Base-by-base conservation (phyloP, 1,284 basidiomycete genomes). In the Gastroboletus turbinatus region DNA sequence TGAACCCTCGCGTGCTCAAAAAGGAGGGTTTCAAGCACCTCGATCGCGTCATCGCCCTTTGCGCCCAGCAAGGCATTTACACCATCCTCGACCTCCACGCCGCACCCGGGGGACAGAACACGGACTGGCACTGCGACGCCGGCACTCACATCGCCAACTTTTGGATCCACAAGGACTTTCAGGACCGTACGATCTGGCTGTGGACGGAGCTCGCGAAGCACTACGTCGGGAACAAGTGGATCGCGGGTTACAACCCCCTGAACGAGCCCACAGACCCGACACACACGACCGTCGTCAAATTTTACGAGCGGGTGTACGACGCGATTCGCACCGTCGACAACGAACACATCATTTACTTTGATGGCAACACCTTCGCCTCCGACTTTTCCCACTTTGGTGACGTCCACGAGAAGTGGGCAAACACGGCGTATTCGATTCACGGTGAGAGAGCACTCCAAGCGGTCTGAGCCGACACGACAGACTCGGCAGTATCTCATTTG, bases 161-260 rank as follows among this genome's bases (percentile, higher is more conserved):
- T 73, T 91, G 87, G 86, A 75, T 75, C 13, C 87, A 90, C 74
- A 88, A 82, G 62, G 87, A 91, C 67, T 89, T 90, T 70, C 87
- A 91, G 68, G 86, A 90, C 66, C 78, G 88, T 5, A 70, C 83
- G 3, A 73, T 90, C 40, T 82, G 82, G 80, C 77, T 90, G 30
- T 91, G 89, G 88, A 77, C 76, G 50, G 73, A 85, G 63, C 74
- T 90, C n/a, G 85, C 88, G 0, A 68, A 71, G 59, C 83, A 82
- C 62, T 90, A 90, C 73, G 82, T 76, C 54, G 77, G 80, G 54
- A 85, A 90, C 64, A 69, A 77, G 43, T 91, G 88, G 88, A 76
- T 87, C 59, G 82, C 81, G 3, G 85, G 79, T 8, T 92, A 89
- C 71, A 91, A 91, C 71, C 82, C 83, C 5, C 75, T 92, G 46